Evolutionary conservation across 1,284 basidiomycete genomes (phyloP), one percentile per base, ranked within the genome.

Genomic region (Ustilago trichophora): DNA sequence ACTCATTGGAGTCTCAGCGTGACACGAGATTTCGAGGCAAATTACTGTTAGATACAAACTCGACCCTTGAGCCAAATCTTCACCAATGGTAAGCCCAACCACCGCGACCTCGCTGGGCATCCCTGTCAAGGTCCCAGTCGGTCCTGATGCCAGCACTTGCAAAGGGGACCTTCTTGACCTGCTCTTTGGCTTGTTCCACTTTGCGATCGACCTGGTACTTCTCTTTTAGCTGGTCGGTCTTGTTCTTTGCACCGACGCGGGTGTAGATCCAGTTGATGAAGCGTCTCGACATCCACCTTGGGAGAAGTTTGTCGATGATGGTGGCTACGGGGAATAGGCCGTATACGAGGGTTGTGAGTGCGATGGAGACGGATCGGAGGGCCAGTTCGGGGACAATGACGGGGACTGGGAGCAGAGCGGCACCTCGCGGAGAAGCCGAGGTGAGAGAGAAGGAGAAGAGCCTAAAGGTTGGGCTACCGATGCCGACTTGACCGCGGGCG

Each of bases 261-360:
- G 44, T 50, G 62, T 76, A 76, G 19, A 73, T 29, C 62, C 71
- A 65, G 33, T 52, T 46, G 38, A 72, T 38, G 24, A 76, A 56
- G 26, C 66, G 48, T 11, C 68, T 48, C 0, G 57, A 53, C 55
- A 60, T 56, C 58, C 55, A 59, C 8, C 56, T 18, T 0, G 74
- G 72, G 5, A 75, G 51, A n/a, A 76, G 15, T 53, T 73, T 74
- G 38, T 75, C 72, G 24, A 72, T 38, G 36, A 76, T 55, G 11
- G 69, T 32, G 1, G 65, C 74, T 31, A 76, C 53, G 11, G 74
- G 74, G 53, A 71, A 74, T n/a, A 76, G 51, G 25, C 69, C 74
- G 35, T 71, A 64, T 7, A 76, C 37, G 15, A 68, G 24, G 4
- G 71, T 66, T 11, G 56, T 59, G n/a, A 75, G 55, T 11, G 62